Evolutionary conservation across 148 eudicot genomes (phyloP).

Genomic region (Talinum fruticosum): DNA sequence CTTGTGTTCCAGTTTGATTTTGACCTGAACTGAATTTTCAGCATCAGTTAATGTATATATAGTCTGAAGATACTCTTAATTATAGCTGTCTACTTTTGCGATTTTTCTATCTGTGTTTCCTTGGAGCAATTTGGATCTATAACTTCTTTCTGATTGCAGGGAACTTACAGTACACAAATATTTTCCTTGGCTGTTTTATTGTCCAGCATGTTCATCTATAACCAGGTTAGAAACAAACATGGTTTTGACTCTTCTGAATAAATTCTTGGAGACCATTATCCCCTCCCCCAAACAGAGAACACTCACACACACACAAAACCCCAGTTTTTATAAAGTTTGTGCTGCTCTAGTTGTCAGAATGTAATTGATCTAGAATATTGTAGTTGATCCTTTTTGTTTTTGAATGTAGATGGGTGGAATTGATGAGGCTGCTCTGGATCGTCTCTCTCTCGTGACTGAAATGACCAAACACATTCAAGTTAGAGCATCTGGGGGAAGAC

Average conservation of each 20-base stretch:
- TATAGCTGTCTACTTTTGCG: background rate
- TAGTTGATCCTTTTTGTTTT: background rate
- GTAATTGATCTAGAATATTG: background rate
- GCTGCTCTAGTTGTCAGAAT: background rate
- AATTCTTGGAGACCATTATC: background rate
- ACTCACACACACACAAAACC: too few relatives aligned
- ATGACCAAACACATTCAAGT: slow-evolving; percentile 97
- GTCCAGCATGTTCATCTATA: slow-evolving; percentile 97
- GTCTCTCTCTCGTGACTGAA: slow-evolving; percentile 95
- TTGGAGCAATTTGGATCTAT: background rate
- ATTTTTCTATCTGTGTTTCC: background rate
- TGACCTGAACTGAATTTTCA: slow-evolving; percentile 1
- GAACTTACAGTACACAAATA: slow-evolving; percentile 95
- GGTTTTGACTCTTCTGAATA: background rate
- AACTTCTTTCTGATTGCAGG: slow-evolving; percentile 42
- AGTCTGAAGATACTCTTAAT: background rate
- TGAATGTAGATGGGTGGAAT: slow-evolving; percentile 91
- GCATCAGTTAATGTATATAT: background rate
- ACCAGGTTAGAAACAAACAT: slow-evolving; percentile 57
- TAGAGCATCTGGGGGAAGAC: slow-evolving; percentile 88
- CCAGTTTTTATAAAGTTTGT: background rate
- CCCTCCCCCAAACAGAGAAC: background rate
- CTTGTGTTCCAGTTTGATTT: background rate
- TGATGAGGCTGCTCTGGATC: slow-evolving; percentile 95
- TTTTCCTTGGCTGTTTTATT: slow-evolving; percentile 94